phyloP scores from a whole-genome alignment of 2,329 filamentous ascomycete species.

The Myriosclerotinia scirpicola region DNA sequence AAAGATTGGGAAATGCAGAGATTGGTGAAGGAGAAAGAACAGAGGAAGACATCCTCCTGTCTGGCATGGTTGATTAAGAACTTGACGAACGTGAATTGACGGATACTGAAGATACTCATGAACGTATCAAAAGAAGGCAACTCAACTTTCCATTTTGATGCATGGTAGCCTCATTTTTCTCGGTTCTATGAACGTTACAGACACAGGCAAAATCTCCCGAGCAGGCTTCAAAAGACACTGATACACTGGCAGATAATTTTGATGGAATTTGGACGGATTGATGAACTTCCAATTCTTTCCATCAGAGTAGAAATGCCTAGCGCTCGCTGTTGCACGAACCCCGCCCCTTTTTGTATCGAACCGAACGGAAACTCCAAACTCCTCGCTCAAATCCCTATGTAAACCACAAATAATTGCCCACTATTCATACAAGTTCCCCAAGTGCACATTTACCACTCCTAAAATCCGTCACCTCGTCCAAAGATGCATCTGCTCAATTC shows the following conservation, averaged over 20 bases:
- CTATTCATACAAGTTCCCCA: background rate
- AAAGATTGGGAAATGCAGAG: background rate
- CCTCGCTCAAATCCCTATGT: background rate
- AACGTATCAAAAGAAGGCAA: background rate
- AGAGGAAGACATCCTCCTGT: background rate
- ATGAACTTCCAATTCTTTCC: no score
- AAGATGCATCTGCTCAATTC: background rate
- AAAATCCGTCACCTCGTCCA: background rate
- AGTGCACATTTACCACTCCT: background rate
- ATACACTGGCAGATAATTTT: no score
- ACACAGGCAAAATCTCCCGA: no score
- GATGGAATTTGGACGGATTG: no score
- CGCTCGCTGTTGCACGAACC: background rate
- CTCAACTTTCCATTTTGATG: no score
- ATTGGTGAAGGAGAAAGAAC: background rate
- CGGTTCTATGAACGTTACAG: no score
- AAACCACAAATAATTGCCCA: background rate
- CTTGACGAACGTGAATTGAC: background rate
- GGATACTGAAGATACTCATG: background rate
- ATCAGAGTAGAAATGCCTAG: no score
- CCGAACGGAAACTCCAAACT: constrained; percentile 10
- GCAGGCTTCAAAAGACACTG: no score
- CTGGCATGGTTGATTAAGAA: background rate
- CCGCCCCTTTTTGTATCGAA: constrained; percentile 2
- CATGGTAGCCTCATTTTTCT: no score